Percentiles rank a stretch among this genome's conserved stretches.
Conservation (phyloP, 2,329 filamentous ascomycete species). For the Phaeosphaeria sp. region DNA sequence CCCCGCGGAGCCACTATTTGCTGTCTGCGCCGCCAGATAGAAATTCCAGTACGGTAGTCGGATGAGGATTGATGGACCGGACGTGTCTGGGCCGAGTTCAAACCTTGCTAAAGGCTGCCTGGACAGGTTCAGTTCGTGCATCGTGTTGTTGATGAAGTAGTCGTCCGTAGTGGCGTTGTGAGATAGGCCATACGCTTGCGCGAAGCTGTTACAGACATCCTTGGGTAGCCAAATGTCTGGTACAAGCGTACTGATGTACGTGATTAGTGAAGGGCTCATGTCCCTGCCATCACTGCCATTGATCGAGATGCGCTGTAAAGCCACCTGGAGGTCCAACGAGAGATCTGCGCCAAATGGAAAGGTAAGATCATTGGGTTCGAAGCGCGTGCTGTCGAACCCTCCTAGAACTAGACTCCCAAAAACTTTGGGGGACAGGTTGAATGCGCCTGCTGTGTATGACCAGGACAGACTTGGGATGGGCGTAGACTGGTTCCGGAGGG, state of each 20-base stretch:
- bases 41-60: constrained; percentile 49
- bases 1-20: constrained; percentile 9
- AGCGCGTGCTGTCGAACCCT: constrained; percentile 47
- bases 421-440: constrained; percentile 32
- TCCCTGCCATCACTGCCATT: constrained; percentile 27
- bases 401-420: constrained; percentile 47
- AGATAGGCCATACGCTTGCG: constrained; percentile 45
- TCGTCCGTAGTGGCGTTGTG: constrained; percentile 45
- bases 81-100: constrained; percentile 33
- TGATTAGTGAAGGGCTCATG: constrained; percentile 27
- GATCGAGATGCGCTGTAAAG: constrained; percentile 30
- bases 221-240: constrained; percentile 51
- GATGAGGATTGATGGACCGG: constrained; percentile 37
- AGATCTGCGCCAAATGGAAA: constrained; percentile 36
- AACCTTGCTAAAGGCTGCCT: constrained; percentile 45
- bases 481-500: constrained; percentile 31
- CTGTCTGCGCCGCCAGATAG: constrained; percentile 35
- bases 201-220: constrained; percentile 43
- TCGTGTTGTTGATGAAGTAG: constrained; percentile 48
- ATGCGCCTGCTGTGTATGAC: constrained; percentile 52
- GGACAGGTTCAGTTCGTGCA: constrained; percentile 36
- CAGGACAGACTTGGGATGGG: constrained; percentile 48
- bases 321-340: constrained; percentile 33
- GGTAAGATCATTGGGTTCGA: constrained; percentile 31
- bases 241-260: constrained; percentile 48